Evolutionary conservation across 2,329 filamentous ascomycete genomes (phyloP), one percentile per base, ranked within the genome.

Genomic region (Fusarium tuaranense): DNA sequence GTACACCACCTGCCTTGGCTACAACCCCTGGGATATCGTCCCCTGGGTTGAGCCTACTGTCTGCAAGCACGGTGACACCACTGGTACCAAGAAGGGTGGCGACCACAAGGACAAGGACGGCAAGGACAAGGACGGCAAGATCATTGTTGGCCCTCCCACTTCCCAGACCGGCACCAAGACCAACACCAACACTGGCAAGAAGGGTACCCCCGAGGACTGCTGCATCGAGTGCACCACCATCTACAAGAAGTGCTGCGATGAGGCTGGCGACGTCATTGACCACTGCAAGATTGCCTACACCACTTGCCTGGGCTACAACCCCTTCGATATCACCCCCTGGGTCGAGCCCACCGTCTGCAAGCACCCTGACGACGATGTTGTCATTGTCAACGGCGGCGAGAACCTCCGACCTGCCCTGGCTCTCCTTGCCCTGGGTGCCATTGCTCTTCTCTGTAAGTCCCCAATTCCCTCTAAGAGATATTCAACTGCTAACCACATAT

Each of bases 301-400:
- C 25, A 63, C 69, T 7, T 74, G 72, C 58, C 71, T 74, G 8
- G 72, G 72, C 39, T 74, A 69, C 58, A 74, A 46, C 68, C 72
- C 72, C 41, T 74, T 57, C 30, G 68, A 67, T 3, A 25, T 44
- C n/a, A 13, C 20, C 22, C 68, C 71, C 10, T 74, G 59, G 27
- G 72, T 59, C 46, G 72, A 74, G 68, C 72, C 72, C 30, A 72
- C 68, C 22, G 71, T 74, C 13, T 74, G 72, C 65, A 71, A 74
- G 62, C 46, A 74, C 38, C 39, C 61, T 10, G 22, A 9, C 7
- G 72, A 74, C 34, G 72, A 75, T n/a, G 46, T 67, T 53, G 72
- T 74, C 61, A 72, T 75, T 30, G 72, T 74, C 25, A 69, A 46
- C 22, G 65, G 72, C 9, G 65, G 72, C 25, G 72, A 74, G 46